Base-by-base conservation (phyloP, 2,329 filamentous ascomycete genomes). In the Rachicladosporium sp. region DNA sequence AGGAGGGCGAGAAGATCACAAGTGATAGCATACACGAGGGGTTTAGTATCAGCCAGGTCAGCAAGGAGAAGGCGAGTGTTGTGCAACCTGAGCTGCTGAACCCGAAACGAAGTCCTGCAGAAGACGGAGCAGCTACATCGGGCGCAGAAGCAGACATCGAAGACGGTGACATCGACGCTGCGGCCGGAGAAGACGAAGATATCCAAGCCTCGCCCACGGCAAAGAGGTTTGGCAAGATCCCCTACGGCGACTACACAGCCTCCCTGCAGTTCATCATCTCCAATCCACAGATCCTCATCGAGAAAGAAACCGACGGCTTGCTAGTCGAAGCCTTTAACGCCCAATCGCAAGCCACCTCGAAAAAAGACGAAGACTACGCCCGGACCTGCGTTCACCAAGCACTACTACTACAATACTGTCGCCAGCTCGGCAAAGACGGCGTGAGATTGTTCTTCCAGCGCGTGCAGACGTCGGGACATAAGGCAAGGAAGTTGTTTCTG, bases 381-480 rank as follows among this genome's bases (percentile, higher is more conserved):
- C 76, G 80, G 35, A 84, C 89, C 59, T 95, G 80, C 62, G 87
- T 98, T 13, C 91, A 98, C 63, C 88, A 96, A 59, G 89, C 82
- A 3, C 70, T 96, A 10, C 70, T 98, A 9, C 67, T 98, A 31
- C 91, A 98, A 61, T 98, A 98, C 67, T 98, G 91, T 65, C 78
- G 89, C 7, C 81, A 86, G 32, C 71, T 98, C 5, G 88, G 89
- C 45, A 78, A 76, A 48, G 86, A 96, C 53, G 89, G 89, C 13
- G 87, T 95, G 6, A 74, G 77, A 4, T 66, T 96, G 23, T 98
- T 98, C 70, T 98, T 98, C 74, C 93, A 91, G 66, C 82, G 89
- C 42, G 88, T 98, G 60, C 91, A 83, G 13, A 93, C 83, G 3
- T 78, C 77, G 51, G 84, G 81, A 27, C 89, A 98, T 63, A 82